phyloP scores from a whole-genome alignment of 75 land plant species.

The Selaginella tamariscina region DNA sequence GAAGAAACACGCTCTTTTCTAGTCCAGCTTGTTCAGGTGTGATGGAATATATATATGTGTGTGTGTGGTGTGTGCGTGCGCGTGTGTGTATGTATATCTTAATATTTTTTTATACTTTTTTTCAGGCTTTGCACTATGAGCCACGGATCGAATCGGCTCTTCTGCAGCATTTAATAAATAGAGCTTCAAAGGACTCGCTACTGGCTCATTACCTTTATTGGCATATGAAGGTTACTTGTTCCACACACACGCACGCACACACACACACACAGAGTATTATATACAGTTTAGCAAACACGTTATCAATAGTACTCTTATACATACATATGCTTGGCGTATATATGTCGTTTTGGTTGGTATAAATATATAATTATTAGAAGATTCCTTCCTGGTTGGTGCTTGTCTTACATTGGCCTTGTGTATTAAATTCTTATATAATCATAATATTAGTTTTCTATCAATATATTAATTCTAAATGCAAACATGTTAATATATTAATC shows the following conservation, averaged over 20 bases:
- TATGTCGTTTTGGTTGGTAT: background rate
- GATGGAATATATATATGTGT: background rate
- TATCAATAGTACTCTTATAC: background rate
- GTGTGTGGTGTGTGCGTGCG: background rate
- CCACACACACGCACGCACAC: no score
- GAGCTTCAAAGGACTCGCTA: background rate
- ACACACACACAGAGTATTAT: no score
- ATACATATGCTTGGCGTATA: background rate
- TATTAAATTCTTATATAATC: no score
- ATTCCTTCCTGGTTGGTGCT: no score
- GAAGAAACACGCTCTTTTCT: background rate
- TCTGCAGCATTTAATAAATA: slow-evolving; percentile 3
- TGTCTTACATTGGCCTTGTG: no score
- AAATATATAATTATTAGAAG: background rate
- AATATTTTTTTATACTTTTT: background rate
- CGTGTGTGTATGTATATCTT: background rate
- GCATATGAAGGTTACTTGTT: slow-evolving; percentile 14
- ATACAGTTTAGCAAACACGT: no score
- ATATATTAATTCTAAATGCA: no score
- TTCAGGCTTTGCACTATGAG: slow-evolving; percentile 17
- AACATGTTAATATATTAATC: no score
- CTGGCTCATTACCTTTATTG: slow-evolving; percentile 14
- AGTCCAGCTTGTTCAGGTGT: slow-evolving; percentile 15
- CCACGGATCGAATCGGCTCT: slow-evolving; percentile 7
- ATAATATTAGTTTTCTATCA: no score